Evolutionary conservation across 345 rosid genomes (phyloP).

Genomic region (Salix koriyanagi): DNA sequence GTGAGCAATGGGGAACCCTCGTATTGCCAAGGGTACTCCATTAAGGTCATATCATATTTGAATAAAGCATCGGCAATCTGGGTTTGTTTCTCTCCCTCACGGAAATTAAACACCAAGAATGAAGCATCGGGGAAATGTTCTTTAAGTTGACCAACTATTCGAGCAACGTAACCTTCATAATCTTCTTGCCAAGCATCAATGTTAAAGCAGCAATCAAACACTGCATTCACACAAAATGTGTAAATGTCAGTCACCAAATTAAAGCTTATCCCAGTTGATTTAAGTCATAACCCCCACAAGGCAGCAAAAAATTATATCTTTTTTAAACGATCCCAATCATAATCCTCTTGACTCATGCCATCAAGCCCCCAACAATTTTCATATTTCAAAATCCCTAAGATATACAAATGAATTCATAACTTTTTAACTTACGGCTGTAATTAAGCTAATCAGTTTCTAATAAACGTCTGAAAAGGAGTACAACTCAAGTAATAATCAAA

Average conservation of each 20-base stretch:
- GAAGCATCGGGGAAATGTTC: constrained; percentile 79
- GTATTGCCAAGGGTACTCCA: constrained; percentile 95
- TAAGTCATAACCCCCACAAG: not conserved
- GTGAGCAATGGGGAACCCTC: constrained; percentile 83
- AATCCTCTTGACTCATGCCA: not conserved
- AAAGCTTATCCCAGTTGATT: not conserved
- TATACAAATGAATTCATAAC: not conserved
- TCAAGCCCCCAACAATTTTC: not conserved
- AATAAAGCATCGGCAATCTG: constrained; percentile 54
- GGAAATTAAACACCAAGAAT: constrained; percentile 81
- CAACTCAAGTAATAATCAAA: not conserved
- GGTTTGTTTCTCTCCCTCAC: constrained; percentile 61
- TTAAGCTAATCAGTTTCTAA: not conserved
- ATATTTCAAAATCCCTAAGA: not conserved
- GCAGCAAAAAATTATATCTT: not conserved
- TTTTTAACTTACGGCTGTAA: not conserved
- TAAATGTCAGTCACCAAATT: constrained; percentile 8
- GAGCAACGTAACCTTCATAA: constrained; percentile 56
- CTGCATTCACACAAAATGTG: constrained; percentile 33
- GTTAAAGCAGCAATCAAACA: constrained; percentile 87
- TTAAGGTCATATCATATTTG: constrained; percentile 70
- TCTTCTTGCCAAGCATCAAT: constrained; percentile 60
- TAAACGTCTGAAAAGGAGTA: not conserved
- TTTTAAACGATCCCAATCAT: not conserved
- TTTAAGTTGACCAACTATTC: constrained; percentile 62